Percentiles rank a stretch among this genome's conserved stretches.
phyloP scores from a whole-genome alignment of 1,284 basidiomycete genomes.

The Cerioporus squamosus region DNA sequence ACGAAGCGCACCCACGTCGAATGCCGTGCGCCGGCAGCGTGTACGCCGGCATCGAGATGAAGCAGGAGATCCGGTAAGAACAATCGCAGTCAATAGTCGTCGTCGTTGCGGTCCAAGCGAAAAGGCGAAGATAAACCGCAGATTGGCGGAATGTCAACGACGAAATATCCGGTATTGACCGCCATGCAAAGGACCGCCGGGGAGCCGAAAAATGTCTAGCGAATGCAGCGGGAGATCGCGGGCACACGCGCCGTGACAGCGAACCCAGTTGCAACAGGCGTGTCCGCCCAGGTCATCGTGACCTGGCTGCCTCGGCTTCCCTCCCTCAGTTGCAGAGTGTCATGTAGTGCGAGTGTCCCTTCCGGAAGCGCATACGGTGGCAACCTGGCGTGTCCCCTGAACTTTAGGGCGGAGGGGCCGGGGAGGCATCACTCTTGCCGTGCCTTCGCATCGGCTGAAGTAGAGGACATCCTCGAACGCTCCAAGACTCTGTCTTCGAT shows the following conservation, averaged over 20 bases:
- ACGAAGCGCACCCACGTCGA: not conserved
- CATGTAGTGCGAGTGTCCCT: conserved; percentile 3
- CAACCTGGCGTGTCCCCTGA: conserved; percentile 16
- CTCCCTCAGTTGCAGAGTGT: too few relatives aligned
- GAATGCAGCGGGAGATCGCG: conserved; percentile 10
- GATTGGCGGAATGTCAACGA: not conserved
- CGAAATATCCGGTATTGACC: not conserved
- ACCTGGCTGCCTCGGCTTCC: too few relatives aligned
- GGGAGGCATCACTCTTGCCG: conserved; percentile 11
- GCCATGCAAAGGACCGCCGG: not conserved
- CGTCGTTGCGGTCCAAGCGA: conserved; percentile 8
- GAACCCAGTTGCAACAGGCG: conserved; percentile 1
- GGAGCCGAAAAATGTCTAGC: conserved; percentile 7
- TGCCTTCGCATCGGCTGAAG: conserved; percentile 20
- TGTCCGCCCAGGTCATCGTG: too few relatives aligned
- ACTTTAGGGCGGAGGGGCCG: conserved; percentile 2
- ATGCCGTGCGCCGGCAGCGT: not conserved
- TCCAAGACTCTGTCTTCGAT: conserved; percentile 9
- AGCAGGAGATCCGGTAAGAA: not conserved
- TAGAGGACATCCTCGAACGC: not conserved
- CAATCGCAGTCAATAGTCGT: not conserved
- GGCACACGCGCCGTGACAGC: conserved; percentile 9
- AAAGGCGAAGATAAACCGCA: conserved; percentile 1
- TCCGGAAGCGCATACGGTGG: conserved; percentile 22
- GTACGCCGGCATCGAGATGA: not conserved